Percentiles rank a stretch among this genome's conserved stretches.
Conservation (phyloP, 2,329 filamentous ascomycete genomes). For the Apiospora koreana region DNA sequence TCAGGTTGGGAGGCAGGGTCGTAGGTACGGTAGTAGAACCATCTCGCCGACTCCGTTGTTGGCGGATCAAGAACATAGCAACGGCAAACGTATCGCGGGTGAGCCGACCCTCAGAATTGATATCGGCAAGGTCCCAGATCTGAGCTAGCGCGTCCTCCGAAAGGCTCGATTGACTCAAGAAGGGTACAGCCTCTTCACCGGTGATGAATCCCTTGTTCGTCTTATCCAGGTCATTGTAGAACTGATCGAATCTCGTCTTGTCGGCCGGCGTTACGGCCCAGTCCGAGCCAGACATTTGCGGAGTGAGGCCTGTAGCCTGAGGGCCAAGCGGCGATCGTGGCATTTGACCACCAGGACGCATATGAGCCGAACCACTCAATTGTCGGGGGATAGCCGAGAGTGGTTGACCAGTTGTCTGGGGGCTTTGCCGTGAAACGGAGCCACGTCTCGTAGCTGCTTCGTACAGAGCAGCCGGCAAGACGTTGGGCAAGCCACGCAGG, state of each 20-base stretch:
- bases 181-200: conserved; percentile 90
- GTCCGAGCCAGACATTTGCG: conserved; percentile 56
- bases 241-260: conserved; percentile 83
- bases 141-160: conserved; percentile 87
- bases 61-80: conserved; percentile 94
- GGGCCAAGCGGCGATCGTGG: conserved; percentile 50
- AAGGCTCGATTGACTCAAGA: conserved; percentile 89
- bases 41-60: conserved; percentile 76
- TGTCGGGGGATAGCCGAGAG: conserved; percentile 78
- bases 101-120: conserved; percentile 84
- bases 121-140: conserved; percentile 96
- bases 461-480: conserved; percentile 82
- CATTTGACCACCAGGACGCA: conserved; percentile 63
- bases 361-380: conserved; percentile 69
- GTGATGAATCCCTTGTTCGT: conserved; percentile 80
- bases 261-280: conserved; percentile 85
- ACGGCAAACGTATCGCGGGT: conserved; percentile 92
- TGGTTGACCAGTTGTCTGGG: conserved; percentile 53
- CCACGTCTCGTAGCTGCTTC: conserved; percentile 81
- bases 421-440: conserved; percentile 49
- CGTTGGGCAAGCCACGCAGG: conserved; percentile 75
- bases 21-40: conserved; percentile 65
- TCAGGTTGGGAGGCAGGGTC: conserved; percentile 75
- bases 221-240: conserved; percentile 84
- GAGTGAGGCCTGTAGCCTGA: conserved; percentile 38